Base-by-base conservation (phyloP, 768 basidiomycete species). In the Coprinopsis sp. region DNA sequence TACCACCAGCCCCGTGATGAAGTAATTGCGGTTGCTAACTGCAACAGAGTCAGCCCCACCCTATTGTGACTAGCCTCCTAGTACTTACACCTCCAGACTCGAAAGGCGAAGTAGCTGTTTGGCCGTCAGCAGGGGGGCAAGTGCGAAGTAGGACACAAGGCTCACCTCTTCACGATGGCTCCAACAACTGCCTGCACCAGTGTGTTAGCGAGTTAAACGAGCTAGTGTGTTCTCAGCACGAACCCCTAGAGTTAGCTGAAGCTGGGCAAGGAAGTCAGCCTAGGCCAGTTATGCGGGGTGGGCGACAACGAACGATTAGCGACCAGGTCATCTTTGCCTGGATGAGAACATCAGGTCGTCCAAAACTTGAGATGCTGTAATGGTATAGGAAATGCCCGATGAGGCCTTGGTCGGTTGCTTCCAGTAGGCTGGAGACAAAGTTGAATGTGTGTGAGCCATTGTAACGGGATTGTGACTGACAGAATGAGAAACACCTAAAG, bases 41-140 rank as follows among this genome's bases (percentile, higher is more conserved):
- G 40, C 42, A 22, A 39, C 14, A n/a, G 2, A 22, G 46, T 52
- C 27, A 49, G 18, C 41, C 33, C 37, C 18, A 34, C 29, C 28
- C 22, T 13, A 18, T 18, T 27, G 10, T 31, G 18, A n/a, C 21
- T 18, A 12, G 33, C 22, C 13, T 18, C 13, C 19, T 12, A 54
- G 22, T 6, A 57, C 71, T 54, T 57, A 84, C 82, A 84, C 63
- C 82, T 62, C 77, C 79, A 85, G 18, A 84, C 82, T 22, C 81
- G 73, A 42, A 81, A 58, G 0, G 70, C 74, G 47, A 83, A 84
- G 40, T 72, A 71, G 25, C 81, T 82, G 43, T 21, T 16, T 19
- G 24, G 34, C 16, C 37, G 13, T 41, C n/a, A 48, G 16, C 34
- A 36, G 40, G 36, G 30, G 14, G 27, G 37, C 18, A 33, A 33